Evolutionary conservation across 495 filamentous ascomycete species (phyloP).

Genomic region (Penicillium bovifimosum): DNA sequence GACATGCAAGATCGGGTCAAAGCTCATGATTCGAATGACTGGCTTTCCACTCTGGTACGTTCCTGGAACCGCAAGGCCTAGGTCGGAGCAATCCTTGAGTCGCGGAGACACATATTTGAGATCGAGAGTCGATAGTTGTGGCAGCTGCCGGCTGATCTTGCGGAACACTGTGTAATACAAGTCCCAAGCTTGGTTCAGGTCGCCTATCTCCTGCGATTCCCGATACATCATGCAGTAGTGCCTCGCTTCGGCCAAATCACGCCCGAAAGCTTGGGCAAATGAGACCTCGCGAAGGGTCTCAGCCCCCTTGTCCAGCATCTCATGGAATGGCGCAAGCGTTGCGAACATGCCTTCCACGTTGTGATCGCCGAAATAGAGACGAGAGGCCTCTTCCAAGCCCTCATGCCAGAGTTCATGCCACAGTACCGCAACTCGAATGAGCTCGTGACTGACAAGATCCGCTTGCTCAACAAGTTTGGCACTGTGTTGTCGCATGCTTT

Average conservation of each 20-base stretch:
- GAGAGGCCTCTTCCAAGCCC: constrained; percentile 93
- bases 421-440: constrained; percentile 91
- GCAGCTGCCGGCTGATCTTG: constrained; percentile 88
- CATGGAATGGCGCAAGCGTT: constrained; percentile 83
- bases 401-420: constrained; percentile 99
- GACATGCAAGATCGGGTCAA: constrained; percentile 82
- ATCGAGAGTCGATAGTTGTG: constrained; percentile 86
- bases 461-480: constrained; percentile 92
- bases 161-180: constrained; percentile 97
- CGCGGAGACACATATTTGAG: constrained; percentile 94
- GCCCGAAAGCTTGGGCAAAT: constrained; percentile 95
- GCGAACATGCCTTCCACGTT: constrained; percentile 97
- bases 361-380: constrained; percentile 86
- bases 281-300: constrained; percentile 93
- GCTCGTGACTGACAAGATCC: constrained; percentile 85
- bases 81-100: constrained; percentile 71
- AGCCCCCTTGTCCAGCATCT: constrained; percentile 81
- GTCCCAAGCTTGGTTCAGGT: constrained; percentile 97
- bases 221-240: constrained; percentile 94
- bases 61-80: constrained; percentile 89
- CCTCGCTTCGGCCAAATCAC: constrained; percentile 87
- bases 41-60: constrained; percentile 87
- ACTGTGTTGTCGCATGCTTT: constrained; percentile 93
- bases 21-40: constrained; percentile 78
- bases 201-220: constrained; percentile 77